These are phyloP conservation scores for Trichosporon asahii DNA, from an alignment of 1,284 basidiomycete species.

Conservation along the genomic window DNA sequence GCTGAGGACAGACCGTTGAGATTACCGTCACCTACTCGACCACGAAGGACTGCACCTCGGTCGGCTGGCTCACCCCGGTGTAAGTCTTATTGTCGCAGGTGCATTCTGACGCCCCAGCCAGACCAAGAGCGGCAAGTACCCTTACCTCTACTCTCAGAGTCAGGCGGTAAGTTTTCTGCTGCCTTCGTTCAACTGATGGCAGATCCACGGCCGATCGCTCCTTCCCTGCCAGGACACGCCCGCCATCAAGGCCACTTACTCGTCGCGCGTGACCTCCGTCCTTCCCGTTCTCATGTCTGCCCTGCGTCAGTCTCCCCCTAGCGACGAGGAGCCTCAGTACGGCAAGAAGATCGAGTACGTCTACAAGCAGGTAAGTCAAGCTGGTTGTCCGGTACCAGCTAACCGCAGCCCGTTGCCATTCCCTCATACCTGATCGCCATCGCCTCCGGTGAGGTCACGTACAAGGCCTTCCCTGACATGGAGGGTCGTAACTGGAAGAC, in stretches of 20 bases:
- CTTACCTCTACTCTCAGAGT: constrained; percentile 90
- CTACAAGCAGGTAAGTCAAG: constrained; percentile 58
- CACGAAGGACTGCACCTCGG: constrained; percentile 70
- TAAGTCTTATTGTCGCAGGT: constrained; percentile 46
- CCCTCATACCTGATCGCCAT: constrained; percentile 85
- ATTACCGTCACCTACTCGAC: constrained; percentile 70
- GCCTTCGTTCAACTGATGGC: constrained; percentile 20
- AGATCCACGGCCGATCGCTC: constrained; percentile 75
- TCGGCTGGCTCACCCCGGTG: constrained; percentile 92
- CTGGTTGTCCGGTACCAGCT: not conserved
- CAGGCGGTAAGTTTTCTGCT: constrained; percentile 60
- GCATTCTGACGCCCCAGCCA: constrained; percentile 58
- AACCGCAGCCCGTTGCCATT: constrained; percentile 67
- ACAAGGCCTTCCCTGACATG: constrained; percentile 62
- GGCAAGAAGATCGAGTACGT: constrained; percentile 57
- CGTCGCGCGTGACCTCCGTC: constrained; percentile 67
- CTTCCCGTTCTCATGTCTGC: constrained; percentile 83
- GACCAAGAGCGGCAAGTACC: constrained; percentile 79
- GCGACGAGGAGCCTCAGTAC: constrained; percentile 64
- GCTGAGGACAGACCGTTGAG: constrained; percentile 55
- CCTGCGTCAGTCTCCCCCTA: constrained; percentile 68
- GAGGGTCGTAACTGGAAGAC: constrained; percentile 69
- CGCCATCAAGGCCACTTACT: constrained; percentile 61
- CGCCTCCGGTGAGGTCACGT: constrained; percentile 76
- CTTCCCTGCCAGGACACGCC: constrained; percentile 67